Percentiles rank a stretch among this genome's conserved stretches.
Evolutionary conservation across 148 eudicot species (phyloP).

Genomic region (Nepenthes gracilis): DNA sequence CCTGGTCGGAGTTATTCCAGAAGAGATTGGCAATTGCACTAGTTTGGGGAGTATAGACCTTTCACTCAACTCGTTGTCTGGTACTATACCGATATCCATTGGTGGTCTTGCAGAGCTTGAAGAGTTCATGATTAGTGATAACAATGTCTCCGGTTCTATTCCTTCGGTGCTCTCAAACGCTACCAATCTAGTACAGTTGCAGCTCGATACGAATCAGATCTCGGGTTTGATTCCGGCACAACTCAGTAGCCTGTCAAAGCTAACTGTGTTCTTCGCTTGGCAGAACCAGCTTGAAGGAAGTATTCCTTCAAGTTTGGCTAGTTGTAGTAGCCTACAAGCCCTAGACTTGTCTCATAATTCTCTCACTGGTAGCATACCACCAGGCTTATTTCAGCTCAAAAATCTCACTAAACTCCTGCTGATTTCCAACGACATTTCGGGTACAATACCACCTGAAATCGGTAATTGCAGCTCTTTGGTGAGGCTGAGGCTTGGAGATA

Average conservation of each 20-base stretch:
- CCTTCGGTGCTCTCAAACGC: slow-evolving; percentile 47
- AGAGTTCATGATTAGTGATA: slow-evolving; percentile 72
- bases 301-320: slow-evolving; percentile 44
- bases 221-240: slow-evolving; percentile 56
- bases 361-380: slow-evolving; percentile 52
- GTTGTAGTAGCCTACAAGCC: slow-evolving; percentile 41
- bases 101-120: slow-evolving; percentile 36
- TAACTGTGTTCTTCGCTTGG: slow-evolving; percentile 70
- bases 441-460: slow-evolving; percentile 43
- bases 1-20: slow-evolving; percentile 43
- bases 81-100: slow-evolving; percentile 50
- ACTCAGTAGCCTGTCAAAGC: slow-evolving; percentile 36
- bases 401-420: slow-evolving; percentile 63
- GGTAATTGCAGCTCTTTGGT: slow-evolving; percentile 38
- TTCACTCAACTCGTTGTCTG: slow-evolving; percentile 56
- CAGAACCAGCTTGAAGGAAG: slow-evolving; percentile 70
- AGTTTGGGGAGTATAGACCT: slow-evolving; percentile 48
- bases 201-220: slow-evolving; percentile 63
- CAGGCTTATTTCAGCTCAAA: slow-evolving; percentile 38
- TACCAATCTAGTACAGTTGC: slow-evolving; percentile 38
- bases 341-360: slow-evolving; percentile 63
- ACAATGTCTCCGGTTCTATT: slow-evolving; percentile 70
- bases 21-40: slow-evolving; percentile 57
- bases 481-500: slow-evolving; percentile 38
- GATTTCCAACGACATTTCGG: slow-evolving; percentile 66